Base-by-base conservation (phyloP, 345 rosid species). In the Ceriops zippeliana region DNA sequence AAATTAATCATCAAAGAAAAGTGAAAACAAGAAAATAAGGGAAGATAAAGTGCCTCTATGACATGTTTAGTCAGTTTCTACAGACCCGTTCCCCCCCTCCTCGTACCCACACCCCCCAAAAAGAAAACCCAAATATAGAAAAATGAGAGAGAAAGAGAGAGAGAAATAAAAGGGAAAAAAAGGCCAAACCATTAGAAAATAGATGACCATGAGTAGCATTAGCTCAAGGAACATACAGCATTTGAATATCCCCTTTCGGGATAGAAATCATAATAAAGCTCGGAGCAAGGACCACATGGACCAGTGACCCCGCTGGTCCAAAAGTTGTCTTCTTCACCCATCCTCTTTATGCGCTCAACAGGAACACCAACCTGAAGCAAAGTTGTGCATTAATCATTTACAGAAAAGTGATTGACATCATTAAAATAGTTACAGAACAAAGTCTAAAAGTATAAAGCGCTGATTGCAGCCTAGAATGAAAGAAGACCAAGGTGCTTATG, bases 271-370 rank as follows among this genome's bases (percentile, higher is more conserved):
- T 89, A 93, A 69, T 93, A 93, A 63, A 93, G 81, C 81, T 93
- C 99, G 7, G 99, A 91, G 86, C 97, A 91, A 32, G 97, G 98
- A 68, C 96, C 99, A 77, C 99, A 93, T 65, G 98, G 98, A 66
- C 98, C 96, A 58, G 98, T 89, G 30, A 80, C 77, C 63, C 97
- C 98, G 76, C 98, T 89, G 24, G 79, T 88, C 98, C 98, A 93
- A 77, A 93, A 93, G 85, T 91, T 93, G 77, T 89, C 97, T 16
- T 86, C 99, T 81, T 79, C 88, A 35, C 96, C 97, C 99, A 91
- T 87, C 77, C 92, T 88, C 86, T 86, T 87, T 59, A 93, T 88
- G 54, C 76, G 85, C 38, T 87, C 96, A 72, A 71, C 79, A 51
- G 97, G 96, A 76, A 91, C 96, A 69, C 89, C 90, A 63, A 89